Evolutionary conservation across 1,139 yeast genomes (phyloP), one percentile per base, ranked within the genome.

Genomic region (Hanseniaspora sp.): DNA sequence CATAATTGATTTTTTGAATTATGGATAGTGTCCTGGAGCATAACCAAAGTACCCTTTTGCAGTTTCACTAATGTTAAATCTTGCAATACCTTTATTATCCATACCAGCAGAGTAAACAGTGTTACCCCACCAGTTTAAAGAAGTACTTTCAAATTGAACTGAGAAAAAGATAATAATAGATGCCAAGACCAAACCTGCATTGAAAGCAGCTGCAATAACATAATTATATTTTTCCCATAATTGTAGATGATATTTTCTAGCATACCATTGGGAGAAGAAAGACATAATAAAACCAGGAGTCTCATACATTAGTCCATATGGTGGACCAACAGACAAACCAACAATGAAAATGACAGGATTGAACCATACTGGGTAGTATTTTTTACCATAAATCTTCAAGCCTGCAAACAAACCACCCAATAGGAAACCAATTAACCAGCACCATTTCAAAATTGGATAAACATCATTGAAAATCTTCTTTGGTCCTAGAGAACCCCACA

Each of bases 211-310:
- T 17, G 82, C 72, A 39, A 81, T 67, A 11, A 82, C 74, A 63
- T 81, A 82, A 61, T 78, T 80, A 67, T 80, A 82, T 64, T 77
- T 79, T 58, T 77, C 80, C 82, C 83, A 80, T 82, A 84, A 77
- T 30, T 72, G 66, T 17, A 71, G 60, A 61, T 74, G 77, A 58
- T 76, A 71, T 59, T 68, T 72, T 59, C 74, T 77, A 60, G 79
- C 67, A 63, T 71, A 68, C 62, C 72, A 71, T 78, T 79, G 80
- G 69, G 81, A 81, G 33, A 70, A 60, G 56, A 68, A 73, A 12
- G 79, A 71, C 33, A 75, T 63, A 57, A 74, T 72, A 51, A 77
- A 63, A 28, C 82, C 81, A 30, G 77, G 76, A 28, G 79, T 74
- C 59, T 69, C 70, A 67, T 78, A 81, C 66, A 74, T 71, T 58